Conservation (phyloP, 805 yeast genomes). For the Barnettozyma pratensis region DNA sequence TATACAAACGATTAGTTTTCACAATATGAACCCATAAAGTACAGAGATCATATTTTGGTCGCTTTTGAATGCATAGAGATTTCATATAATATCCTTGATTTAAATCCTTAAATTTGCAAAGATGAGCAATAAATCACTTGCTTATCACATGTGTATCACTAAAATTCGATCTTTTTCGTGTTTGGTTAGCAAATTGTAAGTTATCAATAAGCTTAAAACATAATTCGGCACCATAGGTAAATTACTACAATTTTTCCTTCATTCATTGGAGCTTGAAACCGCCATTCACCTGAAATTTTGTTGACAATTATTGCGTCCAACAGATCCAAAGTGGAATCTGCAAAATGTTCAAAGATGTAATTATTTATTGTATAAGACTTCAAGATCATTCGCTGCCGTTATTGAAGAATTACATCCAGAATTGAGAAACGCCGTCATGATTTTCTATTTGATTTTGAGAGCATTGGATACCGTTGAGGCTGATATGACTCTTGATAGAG, state of each 20-base stretch:
- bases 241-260: slow-evolving; percentile 49
- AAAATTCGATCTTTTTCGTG: no score
- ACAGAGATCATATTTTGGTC: no score
- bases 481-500: slow-evolving; percentile 80
- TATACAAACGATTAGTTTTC: no score
- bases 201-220: no score
- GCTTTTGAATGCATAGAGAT: no score
- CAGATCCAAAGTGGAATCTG: slow-evolving; percentile 30
- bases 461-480: slow-evolving; percentile 96
- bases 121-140: no score
- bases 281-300: slow-evolving; percentile 53
- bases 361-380: slow-evolving; percentile 59
- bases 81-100: no score
- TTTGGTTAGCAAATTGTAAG: no score
- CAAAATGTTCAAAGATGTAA: slow-evolving; percentile 59
- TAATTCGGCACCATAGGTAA: no score
- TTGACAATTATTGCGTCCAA: slow-evolving; percentile 35
- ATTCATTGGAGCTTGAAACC: slow-evolving; percentile 69
- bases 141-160: background rate
- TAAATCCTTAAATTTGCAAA: no score
- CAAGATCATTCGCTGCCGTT: slow-evolving; percentile 93
- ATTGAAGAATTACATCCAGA: slow-evolving; percentile 90
- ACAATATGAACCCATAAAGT: no score
- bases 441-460: slow-evolving; percentile 80
- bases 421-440: slow-evolving; percentile 70